These are phyloP conservation scores for Larix sibirica DNA, from an alignment of 83 land plant species.

Conservation along the genomic window DNA sequence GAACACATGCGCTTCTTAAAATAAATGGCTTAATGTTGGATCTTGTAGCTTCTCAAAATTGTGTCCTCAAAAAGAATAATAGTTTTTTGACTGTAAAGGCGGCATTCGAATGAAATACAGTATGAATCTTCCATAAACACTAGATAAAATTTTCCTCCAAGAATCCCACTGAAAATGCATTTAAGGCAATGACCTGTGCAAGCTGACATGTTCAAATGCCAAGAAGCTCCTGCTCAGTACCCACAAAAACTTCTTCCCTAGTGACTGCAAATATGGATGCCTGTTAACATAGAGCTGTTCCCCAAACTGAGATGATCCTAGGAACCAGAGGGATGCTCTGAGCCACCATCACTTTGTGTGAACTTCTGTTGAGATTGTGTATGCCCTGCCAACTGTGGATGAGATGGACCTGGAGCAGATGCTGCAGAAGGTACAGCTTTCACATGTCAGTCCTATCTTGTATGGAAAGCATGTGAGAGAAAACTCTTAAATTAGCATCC, in stretches of 20 bases:
- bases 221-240: not conserved
- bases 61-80: conserved; percentile 8
- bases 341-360: conserved; percentile 48
- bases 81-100: not conserved
- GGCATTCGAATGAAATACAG: not conserved
- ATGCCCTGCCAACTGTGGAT: conserved; percentile 46
- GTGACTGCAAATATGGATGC: not conserved
- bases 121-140: conserved; percentile 5
- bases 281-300: not conserved
- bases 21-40: not conserved
- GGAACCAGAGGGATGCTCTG: conserved; percentile 65
- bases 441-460: not conserved
- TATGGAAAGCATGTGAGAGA: not conserved
- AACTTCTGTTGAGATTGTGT: conserved; percentile 46
- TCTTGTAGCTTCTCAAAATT: conserved; percentile 5
- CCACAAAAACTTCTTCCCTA: not conserved
- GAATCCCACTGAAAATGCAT: not conserved
- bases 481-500: not conserved
- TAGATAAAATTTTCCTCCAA: not conserved
- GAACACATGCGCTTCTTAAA: not conserved
- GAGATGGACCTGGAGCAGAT: conserved; percentile 30
- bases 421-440: conserved; percentile 15
- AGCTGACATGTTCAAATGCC: not conserved
- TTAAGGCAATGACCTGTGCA: conserved; percentile 1
- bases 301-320: not conserved